phyloP scores from a whole-genome alignment of 2,329 filamentous ascomycete species.

The Drechslerella dactyloides region DNA sequence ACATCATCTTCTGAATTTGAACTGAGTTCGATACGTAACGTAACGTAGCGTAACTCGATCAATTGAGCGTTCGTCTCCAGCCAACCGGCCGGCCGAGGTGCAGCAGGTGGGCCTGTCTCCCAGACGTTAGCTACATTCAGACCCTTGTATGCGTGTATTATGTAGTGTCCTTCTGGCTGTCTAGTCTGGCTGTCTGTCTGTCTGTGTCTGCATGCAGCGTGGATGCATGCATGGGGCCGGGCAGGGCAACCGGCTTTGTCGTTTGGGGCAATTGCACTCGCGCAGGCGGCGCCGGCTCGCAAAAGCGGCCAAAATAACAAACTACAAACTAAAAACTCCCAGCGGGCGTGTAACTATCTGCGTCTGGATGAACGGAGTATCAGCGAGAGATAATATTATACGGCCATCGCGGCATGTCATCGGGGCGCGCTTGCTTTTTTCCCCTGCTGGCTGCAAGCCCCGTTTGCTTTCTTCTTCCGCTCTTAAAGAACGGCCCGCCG shows the following conservation, averaged over 20 bases:
- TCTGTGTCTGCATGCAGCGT: not conserved
- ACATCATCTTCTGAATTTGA: no score
- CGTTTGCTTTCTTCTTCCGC: constrained; percentile 7
- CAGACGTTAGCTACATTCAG: no score
- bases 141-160: not conserved
- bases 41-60: no score
- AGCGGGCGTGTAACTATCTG: no score
- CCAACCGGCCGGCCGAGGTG: no score
- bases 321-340: no score
- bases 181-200: not conserved
- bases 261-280: constrained; percentile 4
- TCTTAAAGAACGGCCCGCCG: not conserved
- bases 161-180: not conserved
- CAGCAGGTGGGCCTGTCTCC: no score
- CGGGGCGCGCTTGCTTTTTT: constrained; percentile 1
- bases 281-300: not conserved
- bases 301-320: constrained; percentile 3
- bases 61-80: no score
- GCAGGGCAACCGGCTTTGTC: not conserved
- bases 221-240: not conserved
- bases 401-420: not conserved
- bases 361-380: no score
- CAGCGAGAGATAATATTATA: no score
- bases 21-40: no score
- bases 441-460: constrained; percentile 16